These are phyloP conservation scores for Penicillium concentricum DNA, from an alignment of 2,329 filamentous ascomycete genomes.

Conservation along the genomic window DNA sequence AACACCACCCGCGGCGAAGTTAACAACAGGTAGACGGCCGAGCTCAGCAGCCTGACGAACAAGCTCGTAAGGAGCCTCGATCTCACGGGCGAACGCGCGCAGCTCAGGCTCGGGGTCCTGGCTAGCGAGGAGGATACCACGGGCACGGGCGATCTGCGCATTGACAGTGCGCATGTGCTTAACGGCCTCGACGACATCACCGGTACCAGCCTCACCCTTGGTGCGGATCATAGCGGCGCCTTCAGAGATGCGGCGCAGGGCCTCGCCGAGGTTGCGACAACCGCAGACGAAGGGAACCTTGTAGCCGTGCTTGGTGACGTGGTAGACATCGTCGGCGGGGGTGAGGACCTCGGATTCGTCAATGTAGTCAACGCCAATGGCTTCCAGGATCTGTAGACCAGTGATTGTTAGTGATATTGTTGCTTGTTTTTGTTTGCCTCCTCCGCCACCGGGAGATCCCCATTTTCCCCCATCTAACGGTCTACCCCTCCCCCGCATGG, in stretches of 20 bases:
- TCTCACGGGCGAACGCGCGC: constrained; percentile 74
- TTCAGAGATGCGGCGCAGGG: constrained; percentile 83
- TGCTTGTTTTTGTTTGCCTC: not conserved
- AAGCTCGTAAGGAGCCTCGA: constrained; percentile 74
- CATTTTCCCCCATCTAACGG: not conserved
- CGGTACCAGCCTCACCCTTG: constrained; percentile 96
- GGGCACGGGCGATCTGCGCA: constrained; percentile 72
- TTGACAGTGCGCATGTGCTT: constrained; percentile 93
- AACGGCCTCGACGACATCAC: constrained; percentile 94
- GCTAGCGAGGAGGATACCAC: constrained; percentile 49
- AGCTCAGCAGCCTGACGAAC: constrained; percentile 84
- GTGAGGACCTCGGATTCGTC: constrained; percentile 98
- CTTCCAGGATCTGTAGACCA: constrained; percentile 74
- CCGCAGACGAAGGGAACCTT: constrained; percentile 92
- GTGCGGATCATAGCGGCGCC: constrained; percentile 98
- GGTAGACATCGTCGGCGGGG: constrained; percentile 83
- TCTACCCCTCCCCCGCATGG: constrained; percentile 1
- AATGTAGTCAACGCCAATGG: constrained; percentile 94
- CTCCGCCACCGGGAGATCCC: not conserved
- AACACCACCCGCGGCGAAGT: constrained; percentile 98
- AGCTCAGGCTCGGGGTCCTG: constrained; percentile 65
- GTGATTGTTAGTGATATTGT: constrained; percentile 3
- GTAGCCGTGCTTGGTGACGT: constrained; percentile 86
- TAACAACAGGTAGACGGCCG: constrained; percentile 88
- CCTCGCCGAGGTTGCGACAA: constrained; percentile 91